Conservation (phyloP, 2,329 filamentous ascomycete species). For the Chaetomium sp. region DNA sequence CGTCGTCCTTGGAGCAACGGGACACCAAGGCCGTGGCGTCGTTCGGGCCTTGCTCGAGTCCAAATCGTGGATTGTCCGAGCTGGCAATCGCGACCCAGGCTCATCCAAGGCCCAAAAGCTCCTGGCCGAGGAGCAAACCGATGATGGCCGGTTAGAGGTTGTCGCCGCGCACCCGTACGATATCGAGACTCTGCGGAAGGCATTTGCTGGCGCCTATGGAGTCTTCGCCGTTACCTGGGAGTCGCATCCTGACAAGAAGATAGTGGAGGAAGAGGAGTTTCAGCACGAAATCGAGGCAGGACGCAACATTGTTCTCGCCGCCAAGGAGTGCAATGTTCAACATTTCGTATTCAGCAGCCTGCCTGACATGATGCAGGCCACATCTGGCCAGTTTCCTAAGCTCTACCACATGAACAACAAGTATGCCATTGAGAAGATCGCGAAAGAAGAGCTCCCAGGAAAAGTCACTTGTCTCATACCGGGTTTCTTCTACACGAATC, state of each 20-base stretch:
- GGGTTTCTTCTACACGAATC: conserved; percentile 5
- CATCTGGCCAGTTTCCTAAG: conserved; percentile 1
- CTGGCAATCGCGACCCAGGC: neutral
- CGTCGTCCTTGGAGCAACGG: conserved; percentile 3
- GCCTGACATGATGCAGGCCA: conserved; percentile 3
- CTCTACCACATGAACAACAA: conserved; percentile 9
- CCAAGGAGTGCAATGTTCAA: conserved; percentile 10
- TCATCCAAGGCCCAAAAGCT: conserved; percentile 1
- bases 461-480: conserved; percentile 5
- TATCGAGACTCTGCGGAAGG: conserved; percentile 2
- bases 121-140: conserved; percentile 1
- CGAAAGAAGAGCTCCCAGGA: conserved; percentile 7
- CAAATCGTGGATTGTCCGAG: conserved; percentile 10
- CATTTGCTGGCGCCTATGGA: conserved; percentile 7
- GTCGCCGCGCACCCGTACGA: conserved; percentile 3
- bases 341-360: conserved; percentile 7
- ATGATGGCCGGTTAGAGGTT: neutral
- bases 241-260: conserved; percentile 2
- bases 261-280: neutral
- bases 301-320: conserved; percentile 9
- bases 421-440: conserved; percentile 3
- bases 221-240: conserved; percentile 7
- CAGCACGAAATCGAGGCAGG: conserved; percentile 8
- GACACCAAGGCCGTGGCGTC: conserved; percentile 6
- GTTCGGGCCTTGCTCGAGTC: conserved; percentile 5